Conservation (phyloP, 1,139 yeast species). For the Saccharomyces pastorianus region DNA sequence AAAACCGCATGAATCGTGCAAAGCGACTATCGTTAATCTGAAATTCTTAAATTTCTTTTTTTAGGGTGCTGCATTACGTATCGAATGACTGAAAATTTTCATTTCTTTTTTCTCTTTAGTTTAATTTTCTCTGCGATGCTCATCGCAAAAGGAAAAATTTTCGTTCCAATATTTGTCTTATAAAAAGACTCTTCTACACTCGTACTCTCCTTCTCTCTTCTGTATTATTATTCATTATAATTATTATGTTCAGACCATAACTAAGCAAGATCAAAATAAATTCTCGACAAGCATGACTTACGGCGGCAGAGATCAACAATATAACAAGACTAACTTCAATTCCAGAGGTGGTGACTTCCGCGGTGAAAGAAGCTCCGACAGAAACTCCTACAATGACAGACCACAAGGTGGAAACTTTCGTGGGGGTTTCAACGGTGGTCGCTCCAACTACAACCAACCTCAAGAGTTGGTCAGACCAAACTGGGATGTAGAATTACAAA, state of each 20-base stretch:
- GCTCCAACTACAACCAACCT: conserved; percentile 37
- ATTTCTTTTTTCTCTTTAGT: background rate
- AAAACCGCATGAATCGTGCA: background rate
- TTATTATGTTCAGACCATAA: no score
- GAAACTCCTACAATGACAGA: conserved; percentile 32
- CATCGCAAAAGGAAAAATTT: conserved; percentile 1
- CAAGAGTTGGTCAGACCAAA: conserved; percentile 55
- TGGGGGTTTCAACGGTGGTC: conserved; percentile 31
- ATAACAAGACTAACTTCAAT: conserved; percentile 29
- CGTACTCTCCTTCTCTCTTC: background rate
- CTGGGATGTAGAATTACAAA: conserved; percentile 56
- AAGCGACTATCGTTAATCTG: background rate
- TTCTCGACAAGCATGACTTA: conserved; percentile 14
- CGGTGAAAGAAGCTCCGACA: conserved; percentile 34
- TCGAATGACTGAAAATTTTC: background rate
- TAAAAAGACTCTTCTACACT: background rate
- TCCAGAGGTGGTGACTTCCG: conserved; percentile 36
- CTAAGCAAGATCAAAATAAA: background rate
- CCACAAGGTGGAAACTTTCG: conserved; percentile 21
- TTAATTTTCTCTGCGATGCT: background rate
- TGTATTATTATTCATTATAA: no score
- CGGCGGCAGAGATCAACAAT: conserved; percentile 31
- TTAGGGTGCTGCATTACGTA: background rate
- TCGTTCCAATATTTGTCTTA: background rate
- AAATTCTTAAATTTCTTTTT: background rate